Evolutionary conservation across 345 rosid genomes (phyloP).

Genomic region (Euphorbia lathyris): DNA sequence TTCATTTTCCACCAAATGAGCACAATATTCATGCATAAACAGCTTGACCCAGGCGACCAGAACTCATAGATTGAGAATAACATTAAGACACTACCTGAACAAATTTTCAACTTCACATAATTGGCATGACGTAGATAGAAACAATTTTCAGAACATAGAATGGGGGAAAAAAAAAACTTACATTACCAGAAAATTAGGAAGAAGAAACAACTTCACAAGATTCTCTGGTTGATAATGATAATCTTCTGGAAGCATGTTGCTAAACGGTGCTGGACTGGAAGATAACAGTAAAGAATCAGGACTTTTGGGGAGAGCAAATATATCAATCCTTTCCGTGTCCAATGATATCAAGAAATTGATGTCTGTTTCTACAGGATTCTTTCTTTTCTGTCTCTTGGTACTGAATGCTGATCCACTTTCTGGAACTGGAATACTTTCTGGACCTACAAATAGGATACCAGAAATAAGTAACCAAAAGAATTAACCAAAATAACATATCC

Average conservation of each 20-base stretch:
- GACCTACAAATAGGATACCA: conserved; percentile 8
- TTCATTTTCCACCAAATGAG: not conserved
- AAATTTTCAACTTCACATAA: not conserved
- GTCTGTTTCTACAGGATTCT: conserved; percentile 1
- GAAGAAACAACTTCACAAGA: conserved; percentile 15
- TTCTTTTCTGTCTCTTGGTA: conserved; percentile 13
- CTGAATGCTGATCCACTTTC: conserved; percentile 9
- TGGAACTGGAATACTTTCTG: not conserved
- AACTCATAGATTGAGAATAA: not conserved
- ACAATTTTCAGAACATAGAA: not conserved
- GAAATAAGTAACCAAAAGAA: not conserved
- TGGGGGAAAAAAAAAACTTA: not conserved
- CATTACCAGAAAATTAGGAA: conserved; percentile 11
- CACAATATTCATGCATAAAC: not conserved
- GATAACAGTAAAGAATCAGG: not conserved
- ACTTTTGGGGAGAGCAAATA: conserved; percentile 3
- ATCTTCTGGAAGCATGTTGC: conserved; percentile 9
- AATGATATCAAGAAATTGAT: not conserved
- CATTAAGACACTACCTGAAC: not conserved
- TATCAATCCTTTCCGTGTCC: conserved; percentile 18
- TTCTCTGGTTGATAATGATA: conserved; percentile 13
- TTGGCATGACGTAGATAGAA: not conserved
- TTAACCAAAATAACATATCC: conserved; percentile 1
- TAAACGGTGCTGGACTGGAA: not conserved
- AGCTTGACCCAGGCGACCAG: not conserved